A percentile compares a stretch with the other conserved stretches of the same genome.
phyloP scores from a whole-genome alignment of 352 stramenopile species.

The Plasmopara muralis region DNA sequence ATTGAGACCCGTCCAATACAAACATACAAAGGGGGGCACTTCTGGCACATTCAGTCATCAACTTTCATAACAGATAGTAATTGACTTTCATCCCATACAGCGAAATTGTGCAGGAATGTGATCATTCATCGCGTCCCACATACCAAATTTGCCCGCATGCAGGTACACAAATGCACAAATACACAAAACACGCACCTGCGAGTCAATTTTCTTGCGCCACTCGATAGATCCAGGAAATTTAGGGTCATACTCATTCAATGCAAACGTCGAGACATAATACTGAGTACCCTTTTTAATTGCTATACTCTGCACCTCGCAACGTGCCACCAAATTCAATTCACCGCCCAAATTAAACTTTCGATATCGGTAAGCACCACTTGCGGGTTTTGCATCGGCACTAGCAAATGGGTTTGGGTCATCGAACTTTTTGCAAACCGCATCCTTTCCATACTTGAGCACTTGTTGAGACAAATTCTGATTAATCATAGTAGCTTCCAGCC shows the following conservation, averaged over 20 bases:
- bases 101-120: no score
- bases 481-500: constrained; percentile 96
- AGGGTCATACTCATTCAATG: constrained; percentile 97
- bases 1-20: constrained; percentile 5
- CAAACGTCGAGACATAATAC: constrained; percentile 93
- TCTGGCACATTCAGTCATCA: no score
- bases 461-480: constrained; percentile 99
- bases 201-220: constrained; percentile 97
- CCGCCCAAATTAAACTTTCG: constrained; percentile 92
- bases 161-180: constrained; percentile 5
- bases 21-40: neutral
- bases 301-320: constrained; percentile 93
- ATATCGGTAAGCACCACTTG: constrained; percentile 95
- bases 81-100: no score
- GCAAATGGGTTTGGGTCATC: constrained; percentile 91
- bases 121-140: neutral
- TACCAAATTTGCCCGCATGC: constrained; percentile 4
- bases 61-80: no score
- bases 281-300: constrained; percentile 81
- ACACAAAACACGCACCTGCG: constrained; percentile 48
- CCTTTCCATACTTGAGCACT: constrained; percentile 73
- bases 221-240: constrained; percentile 83
- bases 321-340: constrained; percentile 85
- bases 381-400: constrained; percentile 87
- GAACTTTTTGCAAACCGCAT: constrained; percentile 52